Percentiles rank a stretch among this genome's conserved stretches.
These are phyloP conservation scores for Trametes gibbosa DNA, from an alignment of 768 basidiomycete genomes.

Conservation along the genomic window DNA sequence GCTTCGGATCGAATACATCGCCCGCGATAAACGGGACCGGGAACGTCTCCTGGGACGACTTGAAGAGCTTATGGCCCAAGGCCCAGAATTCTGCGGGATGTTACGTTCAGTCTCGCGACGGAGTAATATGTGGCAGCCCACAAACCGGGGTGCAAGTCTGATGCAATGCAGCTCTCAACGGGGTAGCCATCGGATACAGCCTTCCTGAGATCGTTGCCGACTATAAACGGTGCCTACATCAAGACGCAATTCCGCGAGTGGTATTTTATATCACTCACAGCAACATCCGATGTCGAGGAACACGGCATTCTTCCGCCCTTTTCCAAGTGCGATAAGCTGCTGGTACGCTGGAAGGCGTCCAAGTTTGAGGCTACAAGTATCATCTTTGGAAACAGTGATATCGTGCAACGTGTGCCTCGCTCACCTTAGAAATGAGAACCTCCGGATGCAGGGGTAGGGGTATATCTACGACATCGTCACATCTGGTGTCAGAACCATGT, in stretches of 20 bases:
- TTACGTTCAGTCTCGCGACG: not conserved
- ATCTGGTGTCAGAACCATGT: no score
- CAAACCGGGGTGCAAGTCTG: slow-evolving; percentile 36
- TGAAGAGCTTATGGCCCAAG: slow-evolving; percentile 58
- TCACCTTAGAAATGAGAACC: slow-evolving; percentile 21
- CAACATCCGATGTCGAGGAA: slow-evolving; percentile 44
- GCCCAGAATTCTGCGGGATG: slow-evolving; percentile 50
- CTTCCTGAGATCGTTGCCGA: slow-evolving; percentile 40
- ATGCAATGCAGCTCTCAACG: slow-evolving; percentile 33
- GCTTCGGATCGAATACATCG: slow-evolving; percentile 45
- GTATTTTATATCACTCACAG: slow-evolving; percentile 27
- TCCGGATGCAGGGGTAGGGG: slow-evolving; percentile 28
- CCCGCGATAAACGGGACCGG: slow-evolving; percentile 54
- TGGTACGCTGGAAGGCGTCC: slow-evolving; percentile 20
- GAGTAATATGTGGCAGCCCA: not conserved
- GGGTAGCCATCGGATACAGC: slow-evolving; percentile 40
- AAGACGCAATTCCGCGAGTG: no score
- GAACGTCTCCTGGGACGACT: slow-evolving; percentile 47
- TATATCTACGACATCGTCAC: slow-evolving; percentile 11
- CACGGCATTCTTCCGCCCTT: slow-evolving; percentile 33
- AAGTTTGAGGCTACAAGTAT: slow-evolving; percentile 18
- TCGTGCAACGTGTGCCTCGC: not conserved
- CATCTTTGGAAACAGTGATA: not conserved
- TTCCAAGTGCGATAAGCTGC: slow-evolving; percentile 33
- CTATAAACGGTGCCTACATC: slow-evolving; percentile 11